phyloP scores from a whole-genome alignment of 192 early-diverging fungal genomes.

The Phycomyces blakesleeanus region DNA sequence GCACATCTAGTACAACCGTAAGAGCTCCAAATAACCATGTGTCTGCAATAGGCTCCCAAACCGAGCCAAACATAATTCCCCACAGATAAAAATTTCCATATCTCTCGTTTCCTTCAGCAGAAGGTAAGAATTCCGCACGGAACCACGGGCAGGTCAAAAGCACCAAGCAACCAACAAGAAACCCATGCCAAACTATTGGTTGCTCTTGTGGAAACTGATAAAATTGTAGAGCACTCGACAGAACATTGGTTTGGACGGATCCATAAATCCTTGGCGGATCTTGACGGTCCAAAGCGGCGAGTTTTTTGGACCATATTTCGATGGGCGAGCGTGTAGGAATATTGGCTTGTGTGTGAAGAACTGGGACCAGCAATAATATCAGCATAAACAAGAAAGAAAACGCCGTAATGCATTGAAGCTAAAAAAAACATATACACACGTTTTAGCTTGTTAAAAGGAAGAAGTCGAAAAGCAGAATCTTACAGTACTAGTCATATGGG shows the following conservation, averaged over 20 bases:
- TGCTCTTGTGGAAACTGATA: constrained; percentile 18
- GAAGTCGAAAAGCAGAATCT: constrained; percentile 10
- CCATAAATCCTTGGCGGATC: not conserved
- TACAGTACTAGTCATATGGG: constrained; percentile 54
- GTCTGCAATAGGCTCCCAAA: constrained; percentile 50
- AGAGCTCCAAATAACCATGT: constrained; percentile 43
- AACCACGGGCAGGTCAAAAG: constrained; percentile 62
- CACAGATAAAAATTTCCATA: constrained; percentile 52
- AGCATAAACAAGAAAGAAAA: too few species aligned
- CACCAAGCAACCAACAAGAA: not conserved
- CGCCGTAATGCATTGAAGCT: too few species aligned
- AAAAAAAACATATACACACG: too few species aligned
- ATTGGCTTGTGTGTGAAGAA: too few species aligned
- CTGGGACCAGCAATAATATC: too few species aligned
- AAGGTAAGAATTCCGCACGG: constrained; percentile 63
- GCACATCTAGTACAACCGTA: constrained; percentile 14
- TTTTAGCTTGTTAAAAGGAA: not conserved
- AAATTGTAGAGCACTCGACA: constrained; percentile 41
- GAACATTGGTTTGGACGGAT: not conserved
- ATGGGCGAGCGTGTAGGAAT: too few species aligned
- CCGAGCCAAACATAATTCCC: constrained; percentile 41
- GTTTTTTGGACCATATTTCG: too few species aligned
- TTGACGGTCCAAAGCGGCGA: too few species aligned
- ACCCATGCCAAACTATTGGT: constrained; percentile 28
- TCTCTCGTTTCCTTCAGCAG: constrained; percentile 26